phyloP scores from a whole-genome alignment of 1,284 basidiomycete species.

The Naganishia liquefaciens region DNA sequence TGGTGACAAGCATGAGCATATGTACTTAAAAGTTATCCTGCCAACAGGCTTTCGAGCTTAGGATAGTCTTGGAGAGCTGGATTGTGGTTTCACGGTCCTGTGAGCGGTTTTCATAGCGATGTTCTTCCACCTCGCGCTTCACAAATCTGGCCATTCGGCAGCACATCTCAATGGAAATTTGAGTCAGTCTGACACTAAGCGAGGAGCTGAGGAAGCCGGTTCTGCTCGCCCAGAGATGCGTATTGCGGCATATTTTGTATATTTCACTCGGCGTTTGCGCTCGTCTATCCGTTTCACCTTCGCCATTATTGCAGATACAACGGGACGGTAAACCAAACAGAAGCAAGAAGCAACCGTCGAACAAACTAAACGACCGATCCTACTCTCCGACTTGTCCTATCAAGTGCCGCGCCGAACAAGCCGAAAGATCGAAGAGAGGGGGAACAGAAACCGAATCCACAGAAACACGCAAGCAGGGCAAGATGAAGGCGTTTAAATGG shows the following conservation, averaged over 20 bases:
- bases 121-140: too few species aligned
- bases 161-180: too few species aligned
- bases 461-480: slow-evolving; percentile 1
- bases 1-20: not conserved
- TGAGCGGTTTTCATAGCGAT: too few species aligned
- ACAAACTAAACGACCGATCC: slow-evolving; percentile 26
- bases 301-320: slow-evolving; percentile 25
- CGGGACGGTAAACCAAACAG: slow-evolving; percentile 7
- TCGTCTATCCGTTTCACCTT: slow-evolving; percentile 23
- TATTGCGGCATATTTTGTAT: slow-evolving; percentile 30
- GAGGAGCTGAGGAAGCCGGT: too few species aligned
- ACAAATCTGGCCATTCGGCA: too few species aligned
- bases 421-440: slow-evolving; percentile 12
- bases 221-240: too few species aligned
- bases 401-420: slow-evolving; percentile 26
- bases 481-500: slow-evolving; percentile 46
- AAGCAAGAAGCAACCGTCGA: slow-evolving; percentile 4
- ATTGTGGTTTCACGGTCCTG: too few species aligned
- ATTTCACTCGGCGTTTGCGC: slow-evolving; percentile 5
- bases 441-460: slow-evolving; percentile 3
- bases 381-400: slow-evolving; percentile 21
- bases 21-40: not conserved
- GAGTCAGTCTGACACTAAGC: too few species aligned
- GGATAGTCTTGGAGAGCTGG: too few species aligned
- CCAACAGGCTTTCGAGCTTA: too few species aligned